phyloP scores from a whole-genome alignment of 768 basidiomycete species.

The Agaricus blazei region DNA sequence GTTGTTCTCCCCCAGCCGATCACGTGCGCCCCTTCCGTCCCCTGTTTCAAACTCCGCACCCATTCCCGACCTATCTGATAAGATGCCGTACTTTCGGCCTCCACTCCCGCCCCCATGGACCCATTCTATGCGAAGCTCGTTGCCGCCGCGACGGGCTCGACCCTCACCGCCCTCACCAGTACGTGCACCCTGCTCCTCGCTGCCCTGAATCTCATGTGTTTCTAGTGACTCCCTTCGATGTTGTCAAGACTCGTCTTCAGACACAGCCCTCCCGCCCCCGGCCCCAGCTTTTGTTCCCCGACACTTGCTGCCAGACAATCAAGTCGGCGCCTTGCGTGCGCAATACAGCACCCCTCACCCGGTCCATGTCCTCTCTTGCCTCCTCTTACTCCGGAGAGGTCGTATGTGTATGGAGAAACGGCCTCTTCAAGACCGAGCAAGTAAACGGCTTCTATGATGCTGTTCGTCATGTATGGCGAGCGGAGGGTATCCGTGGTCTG shows the following conservation, averaged over 20 bases:
- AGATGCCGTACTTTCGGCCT: slow-evolving; percentile 9
- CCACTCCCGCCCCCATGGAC: slow-evolving; percentile 44
- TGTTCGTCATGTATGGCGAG: slow-evolving; percentile 69
- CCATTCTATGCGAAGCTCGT: slow-evolving; percentile 74
- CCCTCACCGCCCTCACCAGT: slow-evolving; percentile 82
- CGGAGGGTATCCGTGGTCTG: slow-evolving; percentile 78
- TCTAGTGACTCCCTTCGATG: slow-evolving; percentile 98
- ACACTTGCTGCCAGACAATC: slow-evolving; percentile 69
- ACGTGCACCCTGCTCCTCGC: slow-evolving; percentile 18
- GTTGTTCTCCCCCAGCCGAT: slow-evolving; percentile 14
- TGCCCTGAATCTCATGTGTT: background rate
- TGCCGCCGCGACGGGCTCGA: slow-evolving; percentile 76
- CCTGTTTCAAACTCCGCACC: slow-evolving; percentile 1
- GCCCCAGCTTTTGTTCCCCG: slow-evolving; percentile 39
- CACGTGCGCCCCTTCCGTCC: slow-evolving; percentile 5
- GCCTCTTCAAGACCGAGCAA: slow-evolving; percentile 62
- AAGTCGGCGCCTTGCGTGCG: slow-evolving; percentile 55
- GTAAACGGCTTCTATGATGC: slow-evolving; percentile 87
- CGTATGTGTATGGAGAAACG: slow-evolving; percentile 78
- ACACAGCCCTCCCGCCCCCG: slow-evolving; percentile 67
- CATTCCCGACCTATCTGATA: slow-evolving; percentile 29
- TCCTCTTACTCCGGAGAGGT: slow-evolving; percentile 53
- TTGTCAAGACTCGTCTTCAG: slow-evolving; percentile 94
- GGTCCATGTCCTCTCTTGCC: slow-evolving; percentile 20
- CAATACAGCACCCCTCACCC: slow-evolving; percentile 69